These are phyloP conservation scores for Blastocystis sp. DNA, from an alignment of 352 stramenopile genomes.

Conservation along the genomic window DNA sequence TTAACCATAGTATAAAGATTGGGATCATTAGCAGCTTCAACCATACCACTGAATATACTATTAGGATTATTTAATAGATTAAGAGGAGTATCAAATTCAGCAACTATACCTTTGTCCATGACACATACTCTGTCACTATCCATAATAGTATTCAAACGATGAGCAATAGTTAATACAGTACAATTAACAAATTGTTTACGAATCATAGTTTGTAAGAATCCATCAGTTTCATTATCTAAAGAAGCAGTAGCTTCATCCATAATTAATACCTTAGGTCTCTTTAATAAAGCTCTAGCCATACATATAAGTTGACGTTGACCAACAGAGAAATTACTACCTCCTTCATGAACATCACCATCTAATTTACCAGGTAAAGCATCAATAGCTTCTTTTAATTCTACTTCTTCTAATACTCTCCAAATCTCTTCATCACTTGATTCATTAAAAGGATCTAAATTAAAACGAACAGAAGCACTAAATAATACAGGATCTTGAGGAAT, in stretches of 20 bases:
- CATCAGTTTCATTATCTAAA: constrained; percentile 66
- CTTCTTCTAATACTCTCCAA: constrained; percentile 56
- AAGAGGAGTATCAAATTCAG: constrained; percentile 57
- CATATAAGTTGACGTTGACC: constrained; percentile 56
- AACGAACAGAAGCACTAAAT: constrained; percentile 67
- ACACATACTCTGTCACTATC: constrained; percentile 82
- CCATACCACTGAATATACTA: constrained; percentile 33
- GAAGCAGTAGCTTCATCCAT: constrained; percentile 68
- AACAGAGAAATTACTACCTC: constrained; percentile 52
- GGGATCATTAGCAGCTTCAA: constrained; percentile 28
- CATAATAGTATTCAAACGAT: constrained; percentile 85
- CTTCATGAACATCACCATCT: constrained; percentile 49
- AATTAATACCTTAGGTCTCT: constrained; percentile 69
- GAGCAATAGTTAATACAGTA: constrained; percentile 81
- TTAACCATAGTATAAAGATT: constrained; percentile 28
- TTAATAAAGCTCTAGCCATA: constrained; percentile 55
- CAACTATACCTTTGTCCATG: constrained; percentile 70
- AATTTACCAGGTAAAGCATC: constrained; percentile 46
- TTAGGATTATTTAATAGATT: constrained; percentile 23
- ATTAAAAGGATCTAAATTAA: constrained; percentile 65
- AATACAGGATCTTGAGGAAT: constrained; percentile 78
- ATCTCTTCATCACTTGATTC: constrained; percentile 55
- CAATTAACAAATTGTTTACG: constrained; percentile 46
- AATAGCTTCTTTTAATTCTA: constrained; percentile 49
- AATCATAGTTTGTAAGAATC: constrained; percentile 52